Conservation (phyloP, 257 asterid genomes). For the Anisodus tanguticus region DNA sequence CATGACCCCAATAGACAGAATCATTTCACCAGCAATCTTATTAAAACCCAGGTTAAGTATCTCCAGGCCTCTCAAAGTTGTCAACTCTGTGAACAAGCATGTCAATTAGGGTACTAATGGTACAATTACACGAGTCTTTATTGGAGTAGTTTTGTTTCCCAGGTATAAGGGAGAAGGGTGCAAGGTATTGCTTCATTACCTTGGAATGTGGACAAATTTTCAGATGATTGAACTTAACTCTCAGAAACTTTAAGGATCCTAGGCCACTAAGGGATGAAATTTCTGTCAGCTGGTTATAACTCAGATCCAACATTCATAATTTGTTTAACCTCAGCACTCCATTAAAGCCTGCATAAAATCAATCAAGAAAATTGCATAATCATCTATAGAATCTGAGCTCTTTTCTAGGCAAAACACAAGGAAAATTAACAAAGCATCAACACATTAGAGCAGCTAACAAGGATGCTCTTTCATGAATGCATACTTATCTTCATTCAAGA, state of each 20-base stretch:
- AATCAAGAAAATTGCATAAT: neutral
- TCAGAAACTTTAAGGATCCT: constrained; percentile 26
- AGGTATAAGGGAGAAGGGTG: neutral
- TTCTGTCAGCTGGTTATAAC: neutral
- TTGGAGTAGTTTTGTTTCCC: neutral
- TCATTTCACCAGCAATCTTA: too few relatives aligned
- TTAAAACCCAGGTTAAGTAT: constrained; percentile 31
- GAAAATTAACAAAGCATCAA: neutral
- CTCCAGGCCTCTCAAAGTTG: constrained; percentile 26
- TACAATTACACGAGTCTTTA: neutral
- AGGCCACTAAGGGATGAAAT: constrained; percentile 31
- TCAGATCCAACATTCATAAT: neutral
- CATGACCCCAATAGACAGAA: constrained; percentile 22
- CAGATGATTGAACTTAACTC: neutral
- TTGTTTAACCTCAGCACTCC: too few relatives aligned
- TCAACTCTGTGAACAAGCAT: constrained; percentile 27
- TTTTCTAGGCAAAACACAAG: neutral
- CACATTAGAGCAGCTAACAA: too few relatives aligned
- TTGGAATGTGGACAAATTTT: constrained; percentile 27
- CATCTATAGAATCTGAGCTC: neutral
- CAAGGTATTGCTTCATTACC: constrained; percentile 26
- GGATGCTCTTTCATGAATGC: too few relatives aligned
- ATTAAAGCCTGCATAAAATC: too few relatives aligned
- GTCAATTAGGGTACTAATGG: neutral
- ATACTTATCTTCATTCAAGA: too few relatives aligned